Conservation (phyloP, 1,139 yeast species). For the Pichia cactophila region DNA sequence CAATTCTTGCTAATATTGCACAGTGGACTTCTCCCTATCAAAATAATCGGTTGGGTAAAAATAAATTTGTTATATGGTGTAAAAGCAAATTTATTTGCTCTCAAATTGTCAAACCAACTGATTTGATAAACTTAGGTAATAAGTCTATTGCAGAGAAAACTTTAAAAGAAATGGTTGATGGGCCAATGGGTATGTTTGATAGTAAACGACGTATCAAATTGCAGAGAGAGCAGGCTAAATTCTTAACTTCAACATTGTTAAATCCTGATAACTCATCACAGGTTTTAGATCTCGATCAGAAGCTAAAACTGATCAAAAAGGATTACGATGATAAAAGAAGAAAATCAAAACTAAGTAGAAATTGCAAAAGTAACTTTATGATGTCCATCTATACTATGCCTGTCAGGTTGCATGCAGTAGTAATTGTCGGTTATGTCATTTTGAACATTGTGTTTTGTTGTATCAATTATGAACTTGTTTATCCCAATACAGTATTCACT, state of each 20-base stretch:
- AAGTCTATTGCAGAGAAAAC: not conserved
- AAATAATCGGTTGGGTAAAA: conserved; percentile 18
- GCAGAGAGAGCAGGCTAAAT: conserved; percentile 4
- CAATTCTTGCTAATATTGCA: conserved; percentile 21
- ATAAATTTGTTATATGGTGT: conserved; percentile 22
- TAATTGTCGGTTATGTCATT: conserved; percentile 23
- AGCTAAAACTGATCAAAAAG: not conserved
- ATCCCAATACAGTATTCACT: conserved; percentile 27
- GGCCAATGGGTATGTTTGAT: conserved; percentile 12
- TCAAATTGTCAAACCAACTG: conserved; percentile 21
- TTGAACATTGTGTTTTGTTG: conserved; percentile 24
- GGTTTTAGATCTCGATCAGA: not conserved
- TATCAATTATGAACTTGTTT: conserved; percentile 22
- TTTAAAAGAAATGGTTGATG: conserved; percentile 3
- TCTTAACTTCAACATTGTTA: not conserved
- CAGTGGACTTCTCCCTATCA: conserved; percentile 29
- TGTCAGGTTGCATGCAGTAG: conserved; percentile 26
- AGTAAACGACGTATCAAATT: conserved; percentile 2
- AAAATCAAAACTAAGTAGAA: conserved; percentile 4
- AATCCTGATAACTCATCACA: not conserved
- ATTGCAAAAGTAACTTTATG: conserved; percentile 3
- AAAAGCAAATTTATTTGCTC: conserved; percentile 28
- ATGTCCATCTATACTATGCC: conserved; percentile 21
- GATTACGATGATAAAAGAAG: not conserved
- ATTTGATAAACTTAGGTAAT: not conserved